phyloP scores from a whole-genome alignment of 192 early-diverging fungal species.

The Coemansia sp. region DNA sequence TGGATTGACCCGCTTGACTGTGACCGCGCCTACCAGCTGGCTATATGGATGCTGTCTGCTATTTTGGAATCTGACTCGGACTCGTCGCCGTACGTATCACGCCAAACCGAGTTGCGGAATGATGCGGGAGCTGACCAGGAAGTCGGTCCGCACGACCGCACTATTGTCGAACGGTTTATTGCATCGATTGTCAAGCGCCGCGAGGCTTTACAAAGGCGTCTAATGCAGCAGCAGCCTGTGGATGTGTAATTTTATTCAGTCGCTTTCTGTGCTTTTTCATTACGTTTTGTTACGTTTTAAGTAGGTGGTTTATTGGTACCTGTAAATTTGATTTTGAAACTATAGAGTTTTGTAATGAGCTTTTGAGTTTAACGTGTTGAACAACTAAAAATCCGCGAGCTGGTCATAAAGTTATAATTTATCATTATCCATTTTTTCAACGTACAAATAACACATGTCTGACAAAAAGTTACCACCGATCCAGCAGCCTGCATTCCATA shows the following conservation, averaged over 20 bases:
- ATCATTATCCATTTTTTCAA: too few species aligned
- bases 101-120: not conserved
- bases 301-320: too few species aligned
- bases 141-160: conserved; percentile 43
- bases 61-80: conserved; percentile 57
- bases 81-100: conserved; percentile 2
- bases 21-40: conserved; percentile 72
- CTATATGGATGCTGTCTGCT: conserved; percentile 75
- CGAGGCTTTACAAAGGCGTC: conserved; percentile 35
- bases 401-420: too few species aligned
- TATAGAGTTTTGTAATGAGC: too few species aligned
- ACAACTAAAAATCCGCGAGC: too few species aligned
- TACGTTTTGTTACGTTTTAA: too few species aligned
- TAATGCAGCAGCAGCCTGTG: conserved; percentile 24
- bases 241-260: conserved; percentile 1
- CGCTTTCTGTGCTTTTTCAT: too few species aligned
- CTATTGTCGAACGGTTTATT: conserved; percentile 51
- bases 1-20: conserved; percentile 65
- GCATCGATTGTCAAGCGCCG: conserved; percentile 51
- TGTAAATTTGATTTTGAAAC: too few species aligned
- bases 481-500: too few species aligned
- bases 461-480: too few species aligned
- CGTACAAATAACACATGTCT: too few species aligned
- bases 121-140: conserved; percentile 13
- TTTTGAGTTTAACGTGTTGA: too few species aligned